A percentile compares a stretch with the other conserved stretches of the same genome.
Conservation (phyloP, 306 rosid genomes). For the Cicer yamashitae region DNA sequence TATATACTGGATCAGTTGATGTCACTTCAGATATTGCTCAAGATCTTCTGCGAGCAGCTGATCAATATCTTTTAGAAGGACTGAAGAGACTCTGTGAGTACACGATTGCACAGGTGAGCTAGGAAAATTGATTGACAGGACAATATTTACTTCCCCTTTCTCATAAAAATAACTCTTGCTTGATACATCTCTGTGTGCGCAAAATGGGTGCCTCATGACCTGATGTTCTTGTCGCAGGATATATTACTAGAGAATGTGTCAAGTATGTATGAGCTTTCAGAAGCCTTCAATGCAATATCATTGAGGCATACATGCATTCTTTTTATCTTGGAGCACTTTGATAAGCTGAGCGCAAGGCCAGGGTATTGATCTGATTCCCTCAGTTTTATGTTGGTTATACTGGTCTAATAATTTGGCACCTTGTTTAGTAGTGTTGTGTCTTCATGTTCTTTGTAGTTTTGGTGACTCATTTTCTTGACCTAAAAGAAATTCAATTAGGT, state of each 20-base stretch:
- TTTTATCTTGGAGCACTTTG: constrained; percentile 87
- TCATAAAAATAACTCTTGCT: neutral
- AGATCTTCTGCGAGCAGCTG: constrained; percentile 98
- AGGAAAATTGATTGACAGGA: constrained; percentile 4
- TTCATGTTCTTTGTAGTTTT: constrained; percentile 9
- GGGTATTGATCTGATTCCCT: constrained; percentile 69
- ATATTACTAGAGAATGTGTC: constrained; percentile 86
- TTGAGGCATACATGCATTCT: constrained; percentile 92
- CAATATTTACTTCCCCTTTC: constrained; percentile 3
- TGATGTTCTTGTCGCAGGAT: constrained; percentile 61
- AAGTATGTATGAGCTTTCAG: constrained; percentile 97
- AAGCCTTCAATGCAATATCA: constrained; percentile 92
- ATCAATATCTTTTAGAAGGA: constrained; percentile 98
- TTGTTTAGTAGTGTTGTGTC: constrained; percentile 4
- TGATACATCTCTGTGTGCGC: neutral
- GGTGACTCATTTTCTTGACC: constrained; percentile 1
- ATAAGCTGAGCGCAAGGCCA: constrained; percentile 83
- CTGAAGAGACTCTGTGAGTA: constrained; percentile 95
- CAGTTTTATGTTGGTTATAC: constrained; percentile 24
- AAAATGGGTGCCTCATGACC: constrained; percentile 31
- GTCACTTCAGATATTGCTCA: constrained; percentile 87
- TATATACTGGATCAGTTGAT: constrained; percentile 94
- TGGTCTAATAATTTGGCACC: constrained; percentile 15
- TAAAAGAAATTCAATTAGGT: constrained; percentile 18
- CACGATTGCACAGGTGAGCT: constrained; percentile 88